These are phyloP conservation scores for Saturnispora hagleri DNA, from an alignment of 805 yeast genomes.

Conservation along the genomic window DNA sequence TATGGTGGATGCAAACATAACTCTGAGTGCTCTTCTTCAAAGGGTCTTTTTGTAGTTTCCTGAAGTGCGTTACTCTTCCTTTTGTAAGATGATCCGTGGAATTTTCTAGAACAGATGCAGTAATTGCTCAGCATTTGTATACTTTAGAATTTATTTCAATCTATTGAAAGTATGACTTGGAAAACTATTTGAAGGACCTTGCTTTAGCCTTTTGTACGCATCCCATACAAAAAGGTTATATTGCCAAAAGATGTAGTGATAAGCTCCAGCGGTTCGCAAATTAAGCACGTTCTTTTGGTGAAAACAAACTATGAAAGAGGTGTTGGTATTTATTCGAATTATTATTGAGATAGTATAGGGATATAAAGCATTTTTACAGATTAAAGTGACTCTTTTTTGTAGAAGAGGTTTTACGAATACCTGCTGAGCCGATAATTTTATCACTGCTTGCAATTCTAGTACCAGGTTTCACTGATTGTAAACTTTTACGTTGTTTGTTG, in stretches of 20 bases:
- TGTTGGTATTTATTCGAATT: neutral
- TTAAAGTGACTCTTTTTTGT: constrained; percentile 10
- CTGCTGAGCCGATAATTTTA: constrained; percentile 27
- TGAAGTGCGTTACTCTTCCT: neutral
- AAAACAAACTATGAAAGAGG: neutral
- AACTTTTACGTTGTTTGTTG: constrained; percentile 22
- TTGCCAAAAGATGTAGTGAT: no score
- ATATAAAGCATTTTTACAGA: constrained; percentile 4
- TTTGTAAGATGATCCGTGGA: neutral
- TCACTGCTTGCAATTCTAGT: constrained; percentile 23
- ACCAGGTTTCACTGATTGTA: constrained; percentile 15
- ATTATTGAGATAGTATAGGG: neutral
- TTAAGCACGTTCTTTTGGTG: no score
- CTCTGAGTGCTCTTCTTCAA: neutral
- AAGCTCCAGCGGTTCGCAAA: no score
- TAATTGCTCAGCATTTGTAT: neutral
- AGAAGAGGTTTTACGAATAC: constrained; percentile 30
- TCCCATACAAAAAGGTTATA: no score
- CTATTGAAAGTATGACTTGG: no score
- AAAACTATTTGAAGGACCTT: neutral
- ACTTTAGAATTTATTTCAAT: neutral
- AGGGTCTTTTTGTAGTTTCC: neutral
- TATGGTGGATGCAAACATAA: constrained; percentile 28
- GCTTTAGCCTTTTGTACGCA: no score
- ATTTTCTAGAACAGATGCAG: neutral